phyloP scores from a whole-genome alignment of 441 rosid genomes.

The Gossypium aridum region DNA sequence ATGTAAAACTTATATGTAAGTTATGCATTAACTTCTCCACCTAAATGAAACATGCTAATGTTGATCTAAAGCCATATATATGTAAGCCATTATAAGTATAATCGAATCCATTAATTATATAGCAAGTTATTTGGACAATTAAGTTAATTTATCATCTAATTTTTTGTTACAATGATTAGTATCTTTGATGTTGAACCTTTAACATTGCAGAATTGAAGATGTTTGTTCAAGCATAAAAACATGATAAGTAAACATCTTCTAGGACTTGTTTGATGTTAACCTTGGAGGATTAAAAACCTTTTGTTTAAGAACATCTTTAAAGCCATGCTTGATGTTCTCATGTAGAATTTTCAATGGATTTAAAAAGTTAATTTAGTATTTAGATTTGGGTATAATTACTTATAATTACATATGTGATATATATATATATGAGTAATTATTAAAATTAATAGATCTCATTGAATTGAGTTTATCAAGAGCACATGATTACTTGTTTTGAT shows the following conservation, averaged over 20 bases:
- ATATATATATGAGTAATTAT: neutral
- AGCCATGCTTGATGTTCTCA: neutral
- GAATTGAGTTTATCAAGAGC: neutral
- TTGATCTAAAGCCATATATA: neutral
- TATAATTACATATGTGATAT: neutral
- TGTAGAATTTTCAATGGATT: neutral
- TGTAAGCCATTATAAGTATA: neutral
- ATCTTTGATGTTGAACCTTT: neutral
- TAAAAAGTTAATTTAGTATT: too few relatives aligned
- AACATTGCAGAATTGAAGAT: neutral
- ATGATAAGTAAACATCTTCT: too few relatives aligned
- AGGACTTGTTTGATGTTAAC: neutral
- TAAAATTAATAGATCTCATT: too few relatives aligned
- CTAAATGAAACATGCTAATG: neutral
- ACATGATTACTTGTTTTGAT: neutral
- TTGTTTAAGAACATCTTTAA: too few relatives aligned
- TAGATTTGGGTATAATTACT: too few relatives aligned
- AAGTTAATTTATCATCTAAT: neutral
- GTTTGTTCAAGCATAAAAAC: neutral
- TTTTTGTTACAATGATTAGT: neutral
- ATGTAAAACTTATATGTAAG: neutral
- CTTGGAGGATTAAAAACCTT: neutral
- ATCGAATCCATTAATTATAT: too few relatives aligned
- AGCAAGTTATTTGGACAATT: too few relatives aligned
- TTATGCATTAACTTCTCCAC: neutral